These are phyloP conservation scores for Glycine tomentella DNA, from an alignment of 306 rosid species.

Conservation along the genomic window DNA sequence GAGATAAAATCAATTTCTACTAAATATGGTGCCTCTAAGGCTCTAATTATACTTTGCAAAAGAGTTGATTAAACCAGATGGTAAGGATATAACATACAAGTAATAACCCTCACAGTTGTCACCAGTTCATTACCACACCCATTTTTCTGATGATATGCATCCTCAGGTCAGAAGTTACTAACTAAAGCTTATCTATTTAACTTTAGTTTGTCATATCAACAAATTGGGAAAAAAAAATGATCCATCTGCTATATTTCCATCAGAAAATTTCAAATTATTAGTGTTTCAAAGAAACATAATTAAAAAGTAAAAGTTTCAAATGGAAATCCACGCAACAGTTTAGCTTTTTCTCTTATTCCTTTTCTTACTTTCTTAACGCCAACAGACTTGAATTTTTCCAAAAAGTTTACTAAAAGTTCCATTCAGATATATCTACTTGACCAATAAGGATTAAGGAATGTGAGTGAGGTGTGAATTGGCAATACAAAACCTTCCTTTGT, in stretches of 20 bases:
- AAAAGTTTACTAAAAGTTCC: neutral
- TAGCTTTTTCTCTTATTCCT: neutral
- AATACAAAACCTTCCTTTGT: neutral
- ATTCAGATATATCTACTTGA: neutral
- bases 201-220: neutral
- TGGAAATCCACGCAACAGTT: conserved; percentile 9
- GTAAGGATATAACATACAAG: neutral
- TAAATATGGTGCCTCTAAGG: neutral
- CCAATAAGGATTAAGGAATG: neutral
- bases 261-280: conserved; percentile 5
- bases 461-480: neutral
- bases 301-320: conserved; percentile 6
- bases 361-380: neutral
- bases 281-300: conserved; percentile 3
- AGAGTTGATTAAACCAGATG: neutral
- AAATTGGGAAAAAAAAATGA: neutral
- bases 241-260: neutral
- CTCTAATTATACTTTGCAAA: conserved; percentile 12
- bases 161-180: conserved; percentile 9
- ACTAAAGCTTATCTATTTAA: neutral
- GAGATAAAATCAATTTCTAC: conserved; percentile 10
- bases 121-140: neutral
- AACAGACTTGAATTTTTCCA: neutral
- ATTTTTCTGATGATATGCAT: conserved; percentile 1
- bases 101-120: conserved; percentile 10